Evolutionary conservation across 768 basidiomycete species (phyloP).

Genomic region (Naganishia vaughanmartiniae): DNA sequence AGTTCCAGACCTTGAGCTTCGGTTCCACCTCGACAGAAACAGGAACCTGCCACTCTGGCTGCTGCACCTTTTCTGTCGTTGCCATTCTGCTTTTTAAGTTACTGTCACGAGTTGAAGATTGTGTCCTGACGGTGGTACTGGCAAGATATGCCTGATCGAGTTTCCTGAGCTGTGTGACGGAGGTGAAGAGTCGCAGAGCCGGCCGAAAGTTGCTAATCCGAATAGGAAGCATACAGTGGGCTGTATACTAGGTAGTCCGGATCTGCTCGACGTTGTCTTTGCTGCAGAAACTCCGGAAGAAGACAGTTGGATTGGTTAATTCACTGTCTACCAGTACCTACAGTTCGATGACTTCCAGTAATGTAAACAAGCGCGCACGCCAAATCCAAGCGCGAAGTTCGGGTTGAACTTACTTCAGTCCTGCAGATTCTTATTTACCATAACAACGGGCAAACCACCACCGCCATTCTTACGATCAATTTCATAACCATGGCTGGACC

Average conservation of each 20-base stretch:
- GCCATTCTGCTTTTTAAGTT: conserved; percentile 2
- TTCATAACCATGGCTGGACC: too few species aligned
- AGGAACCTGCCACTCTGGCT: conserved; percentile 60
- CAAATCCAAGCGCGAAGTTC: too few species aligned
- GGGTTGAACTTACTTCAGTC: too few species aligned
- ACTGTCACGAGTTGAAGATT: background rate
- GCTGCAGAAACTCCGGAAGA: background rate
- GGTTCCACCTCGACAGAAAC: conserved; percentile 58
- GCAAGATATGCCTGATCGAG: background rate
- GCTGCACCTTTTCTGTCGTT: conserved; percentile 31
- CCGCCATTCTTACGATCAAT: too few species aligned
- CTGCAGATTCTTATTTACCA: too few species aligned
- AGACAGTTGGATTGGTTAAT: background rate
- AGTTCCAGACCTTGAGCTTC: conserved; percentile 78
- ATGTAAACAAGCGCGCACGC: background rate
- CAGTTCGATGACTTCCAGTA: background rate
- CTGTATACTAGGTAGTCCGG: background rate
- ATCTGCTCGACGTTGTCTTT: background rate
- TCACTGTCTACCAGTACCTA: background rate
- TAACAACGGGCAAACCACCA: too few species aligned
- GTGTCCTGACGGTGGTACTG: background rate
- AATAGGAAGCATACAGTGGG: background rate
- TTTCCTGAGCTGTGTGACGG: background rate
- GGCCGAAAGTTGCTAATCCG: background rate
- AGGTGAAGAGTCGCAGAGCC: background rate